Evolutionary conservation across 2,329 filamentous ascomycete species (phyloP).

Genomic region (Kalmusia sp.): DNA sequence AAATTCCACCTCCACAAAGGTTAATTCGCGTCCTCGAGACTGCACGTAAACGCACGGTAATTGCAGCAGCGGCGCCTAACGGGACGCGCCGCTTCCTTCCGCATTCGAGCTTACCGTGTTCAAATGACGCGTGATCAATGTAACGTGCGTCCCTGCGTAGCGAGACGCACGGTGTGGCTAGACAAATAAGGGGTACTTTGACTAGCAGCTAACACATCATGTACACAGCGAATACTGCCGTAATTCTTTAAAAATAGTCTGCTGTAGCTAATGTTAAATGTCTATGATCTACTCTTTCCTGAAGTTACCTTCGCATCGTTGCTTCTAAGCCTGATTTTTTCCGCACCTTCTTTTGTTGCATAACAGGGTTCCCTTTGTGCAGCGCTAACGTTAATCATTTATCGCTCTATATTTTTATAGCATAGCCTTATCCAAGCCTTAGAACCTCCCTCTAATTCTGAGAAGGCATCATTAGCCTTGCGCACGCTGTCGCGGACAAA

Average conservation of each 20-base stretch:
- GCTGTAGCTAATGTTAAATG: not conserved
- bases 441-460: not conserved
- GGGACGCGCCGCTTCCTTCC: too few species aligned
- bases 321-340: constrained; percentile 8
- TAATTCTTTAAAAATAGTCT: not conserved
- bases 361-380: constrained; percentile 5
- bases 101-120: too few species aligned
- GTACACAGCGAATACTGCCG: not conserved
- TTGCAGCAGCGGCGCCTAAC: too few species aligned
- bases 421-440: not conserved
- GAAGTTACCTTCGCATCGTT: constrained; percentile 10
- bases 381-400: constrained; percentile 3
- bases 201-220: not conserved
- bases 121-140: too few species aligned
- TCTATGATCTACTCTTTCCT: not conserved
- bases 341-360: constrained; percentile 6
- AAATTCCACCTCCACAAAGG: too few species aligned
- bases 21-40: too few species aligned
- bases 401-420: not conserved
- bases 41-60: too few species aligned
- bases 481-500: not conserved
- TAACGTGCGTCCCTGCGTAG: not conserved
- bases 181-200: not conserved
- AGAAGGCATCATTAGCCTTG: not conserved
- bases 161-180: not conserved